Evolutionary conservation across 2,329 filamentous ascomycete species (phyloP).

Genomic region (Fonsecaea monophora): DNA sequence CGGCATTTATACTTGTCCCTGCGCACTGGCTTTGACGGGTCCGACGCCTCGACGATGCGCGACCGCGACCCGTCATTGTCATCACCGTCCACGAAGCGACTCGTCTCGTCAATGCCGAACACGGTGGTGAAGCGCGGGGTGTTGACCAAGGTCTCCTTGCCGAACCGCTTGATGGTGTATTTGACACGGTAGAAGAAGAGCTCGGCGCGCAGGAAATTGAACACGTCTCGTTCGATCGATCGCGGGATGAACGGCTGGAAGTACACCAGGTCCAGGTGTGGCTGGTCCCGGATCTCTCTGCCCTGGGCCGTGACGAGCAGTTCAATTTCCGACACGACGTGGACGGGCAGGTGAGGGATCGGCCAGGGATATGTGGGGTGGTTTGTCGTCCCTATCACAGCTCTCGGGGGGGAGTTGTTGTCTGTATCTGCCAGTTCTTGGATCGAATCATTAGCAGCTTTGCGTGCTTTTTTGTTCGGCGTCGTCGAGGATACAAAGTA

Average conservation of each 20-base stretch:
- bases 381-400: slow-evolving; percentile 40
- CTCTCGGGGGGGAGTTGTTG: neutral
- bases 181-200: slow-evolving; percentile 78
- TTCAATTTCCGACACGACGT: slow-evolving; percentile 51
- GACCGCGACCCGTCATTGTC: neutral
- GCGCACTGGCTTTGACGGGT: slow-evolving; percentile 48
- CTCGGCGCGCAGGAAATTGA: slow-evolving; percentile 72
- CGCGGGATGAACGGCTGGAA: slow-evolving; percentile 74
- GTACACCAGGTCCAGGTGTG: slow-evolving; percentile 75
- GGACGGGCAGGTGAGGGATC: slow-evolving; percentile 56
- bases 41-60: slow-evolving; percentile 29
- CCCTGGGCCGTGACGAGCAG: slow-evolving; percentile 56
- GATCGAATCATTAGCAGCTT: neutral
- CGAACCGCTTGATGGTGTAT: slow-evolving; percentile 73
- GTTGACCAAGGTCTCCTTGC: slow-evolving; percentile 67
- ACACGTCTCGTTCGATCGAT: slow-evolving; percentile 64
- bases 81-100: slow-evolving; percentile 55
- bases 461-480: slow-evolving; percentile 49
- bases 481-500: slow-evolving; percentile 65
- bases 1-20: slow-evolving; percentile 62
- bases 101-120: slow-evolving; percentile 69
- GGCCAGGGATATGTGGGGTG: slow-evolving; percentile 62
- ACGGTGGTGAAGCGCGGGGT: slow-evolving; percentile 68
- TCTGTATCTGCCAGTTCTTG: slow-evolving; percentile 5
- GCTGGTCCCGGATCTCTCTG: slow-evolving; percentile 67